phyloP scores from a whole-genome alignment of 202 grass and related monocot species.

The Cymbopogon flexuosus region DNA sequence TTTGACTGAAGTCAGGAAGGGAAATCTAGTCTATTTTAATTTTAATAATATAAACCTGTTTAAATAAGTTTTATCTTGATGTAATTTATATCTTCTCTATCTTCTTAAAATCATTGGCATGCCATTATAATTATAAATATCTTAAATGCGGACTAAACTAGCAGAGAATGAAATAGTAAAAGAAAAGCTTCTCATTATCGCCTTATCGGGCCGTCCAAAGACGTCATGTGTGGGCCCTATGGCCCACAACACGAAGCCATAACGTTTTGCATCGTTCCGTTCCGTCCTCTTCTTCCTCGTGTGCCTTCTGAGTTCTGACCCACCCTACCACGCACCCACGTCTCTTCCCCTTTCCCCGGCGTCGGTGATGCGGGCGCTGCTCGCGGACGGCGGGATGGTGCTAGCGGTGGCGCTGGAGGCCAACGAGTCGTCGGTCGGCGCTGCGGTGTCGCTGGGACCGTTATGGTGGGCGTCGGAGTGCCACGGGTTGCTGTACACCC shows the following conservation, averaged over 20 bases:
- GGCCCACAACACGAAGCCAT: slow-evolving; percentile 14
- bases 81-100: no score
- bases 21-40: no score
- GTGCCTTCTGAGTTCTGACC: slow-evolving; percentile 26
- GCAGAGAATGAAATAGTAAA: no score
- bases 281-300: neutral
- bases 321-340: neutral
- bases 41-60: no score
- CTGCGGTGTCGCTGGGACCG: slow-evolving; percentile 3
- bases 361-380: slow-evolving; percentile 39
- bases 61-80: no score
- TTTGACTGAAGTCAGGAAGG: no score
- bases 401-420: slow-evolving; percentile 45
- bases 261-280: neutral
- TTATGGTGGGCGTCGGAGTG: slow-evolving; percentile 68
- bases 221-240: neutral
- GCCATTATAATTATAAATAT: neutral
- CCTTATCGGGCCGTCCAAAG: slow-evolving; percentile 11
- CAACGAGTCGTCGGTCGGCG: slow-evolving; percentile 14
- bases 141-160: neutral
- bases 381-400: slow-evolving; percentile 48
- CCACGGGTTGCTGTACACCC: slow-evolving; percentile 69
- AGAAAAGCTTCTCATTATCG: no score
- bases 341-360: neutral
- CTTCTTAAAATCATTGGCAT: neutral